Conservation (phyloP, 208 protist species). For the Leishmania aethiopica region DNA sequence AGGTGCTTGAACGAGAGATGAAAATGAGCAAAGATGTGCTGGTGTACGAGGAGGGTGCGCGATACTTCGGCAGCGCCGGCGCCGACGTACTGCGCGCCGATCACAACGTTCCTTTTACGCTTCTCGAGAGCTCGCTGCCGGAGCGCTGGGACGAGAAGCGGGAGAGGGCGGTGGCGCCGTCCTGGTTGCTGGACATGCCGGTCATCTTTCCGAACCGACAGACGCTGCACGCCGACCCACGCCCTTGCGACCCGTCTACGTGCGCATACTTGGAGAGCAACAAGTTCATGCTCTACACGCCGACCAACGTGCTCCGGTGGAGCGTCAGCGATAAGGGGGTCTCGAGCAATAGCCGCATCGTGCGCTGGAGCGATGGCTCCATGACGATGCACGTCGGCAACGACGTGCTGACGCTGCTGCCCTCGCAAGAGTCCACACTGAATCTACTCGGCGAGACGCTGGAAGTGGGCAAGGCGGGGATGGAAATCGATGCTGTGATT, state of each 20-base stretch:
- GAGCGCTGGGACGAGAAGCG: conserved; percentile 13
- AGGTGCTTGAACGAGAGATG: conserved; percentile 32
- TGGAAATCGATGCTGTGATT: conserved; percentile 56
- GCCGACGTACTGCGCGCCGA: conserved; percentile 40
- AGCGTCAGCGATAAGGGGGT: conserved; percentile 7
- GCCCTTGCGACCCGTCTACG: conserved; percentile 58
- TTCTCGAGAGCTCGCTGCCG: conserved; percentile 48
- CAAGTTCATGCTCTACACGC: conserved; percentile 76
- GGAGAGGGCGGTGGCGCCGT: not conserved
- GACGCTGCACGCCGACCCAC: conserved; percentile 82
- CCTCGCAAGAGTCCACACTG: conserved; percentile 53
- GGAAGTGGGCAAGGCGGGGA: conserved; percentile 45
- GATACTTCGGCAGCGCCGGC: conserved; percentile 59
- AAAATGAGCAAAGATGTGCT: conserved; percentile 37
- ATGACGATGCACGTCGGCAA: conserved; percentile 81
- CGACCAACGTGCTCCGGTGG: conserved; percentile 87
- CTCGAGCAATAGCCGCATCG: conserved; percentile 76
- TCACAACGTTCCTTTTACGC: conserved; percentile 43
- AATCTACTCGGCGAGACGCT: conserved; percentile 58
- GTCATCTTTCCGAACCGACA: conserved; percentile 82
- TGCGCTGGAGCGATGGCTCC: conserved; percentile 86
- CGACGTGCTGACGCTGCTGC: conserved; percentile 62
- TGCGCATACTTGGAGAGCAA: conserved; percentile 65
- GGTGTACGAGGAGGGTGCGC: conserved; percentile 46
- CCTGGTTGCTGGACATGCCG: conserved; percentile 88